A percentile compares a stretch with the other conserved stretches of the same genome.
Evolutionary conservation across 768 basidiomycete species (phyloP).

Genomic region (Hortiboletus campestris): DNA sequence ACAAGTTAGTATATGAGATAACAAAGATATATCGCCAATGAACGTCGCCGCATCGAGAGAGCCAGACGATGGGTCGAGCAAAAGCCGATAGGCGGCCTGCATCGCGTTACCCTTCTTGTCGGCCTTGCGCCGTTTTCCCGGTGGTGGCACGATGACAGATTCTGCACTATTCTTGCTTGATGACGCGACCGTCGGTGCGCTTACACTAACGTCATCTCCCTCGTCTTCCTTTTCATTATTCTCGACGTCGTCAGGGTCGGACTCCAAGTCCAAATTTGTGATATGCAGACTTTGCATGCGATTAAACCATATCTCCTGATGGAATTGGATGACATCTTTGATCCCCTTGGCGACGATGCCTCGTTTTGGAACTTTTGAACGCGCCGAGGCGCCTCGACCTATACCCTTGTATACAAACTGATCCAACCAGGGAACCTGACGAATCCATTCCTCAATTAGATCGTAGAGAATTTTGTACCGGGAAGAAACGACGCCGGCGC

Average conservation of each 20-base stretch:
- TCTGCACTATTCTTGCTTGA: not conserved
- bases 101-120: slow-evolving; percentile 30
- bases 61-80: slow-evolving; percentile 52
- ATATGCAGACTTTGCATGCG: slow-evolving; percentile 35
- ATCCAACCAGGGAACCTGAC: slow-evolving; percentile 73
- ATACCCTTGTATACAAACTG: slow-evolving; percentile 44
- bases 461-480: slow-evolving; percentile 70
- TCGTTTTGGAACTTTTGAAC: slow-evolving; percentile 63
- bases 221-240: slow-evolving; percentile 34
- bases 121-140: slow-evolving; percentile 34
- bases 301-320: slow-evolving; percentile 57
- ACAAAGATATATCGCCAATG: slow-evolving; percentile 32
- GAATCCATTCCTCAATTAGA: slow-evolving; percentile 54
- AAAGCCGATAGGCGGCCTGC: slow-evolving; percentile 49
- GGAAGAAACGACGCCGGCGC: slow-evolving; percentile 57
- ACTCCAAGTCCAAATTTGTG: slow-evolving; percentile 40
- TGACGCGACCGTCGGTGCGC: slow-evolving; percentile 11
- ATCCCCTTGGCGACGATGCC: slow-evolving; percentile 62
- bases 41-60: slow-evolving; percentile 7
- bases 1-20: slow-evolving; percentile 57
- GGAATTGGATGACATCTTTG: slow-evolving; percentile 67
- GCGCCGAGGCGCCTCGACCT: slow-evolving; percentile 37
- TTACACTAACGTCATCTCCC: slow-evolving; percentile 17
- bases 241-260: slow-evolving; percentile 30
- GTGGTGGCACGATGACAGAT: slow-evolving; percentile 4